These are phyloP conservation scores for Microbotryum violaceum DNA, from an alignment of 1,284 basidiomycete species.

Conservation along the genomic window DNA sequence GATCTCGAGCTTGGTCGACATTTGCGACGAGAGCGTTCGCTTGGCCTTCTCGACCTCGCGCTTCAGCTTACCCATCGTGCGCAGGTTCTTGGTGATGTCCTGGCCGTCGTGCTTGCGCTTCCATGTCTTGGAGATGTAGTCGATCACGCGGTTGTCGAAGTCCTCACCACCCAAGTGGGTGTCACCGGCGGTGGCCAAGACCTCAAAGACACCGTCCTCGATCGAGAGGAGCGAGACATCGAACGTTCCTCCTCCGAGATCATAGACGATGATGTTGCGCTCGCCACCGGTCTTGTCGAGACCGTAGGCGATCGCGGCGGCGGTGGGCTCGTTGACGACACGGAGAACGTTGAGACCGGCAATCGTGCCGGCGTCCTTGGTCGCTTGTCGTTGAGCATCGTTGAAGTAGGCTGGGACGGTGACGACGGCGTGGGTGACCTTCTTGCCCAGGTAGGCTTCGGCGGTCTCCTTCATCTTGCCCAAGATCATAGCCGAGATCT, in stretches of 20 bases:
- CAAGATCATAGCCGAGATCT: slow-evolving; percentile 89
- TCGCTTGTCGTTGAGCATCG: slow-evolving; percentile 97
- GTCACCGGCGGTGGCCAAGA: slow-evolving; percentile 95
- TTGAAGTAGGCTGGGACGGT: slow-evolving; percentile 98
- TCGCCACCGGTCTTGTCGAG: slow-evolving; percentile 87
- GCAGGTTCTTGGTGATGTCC: slow-evolving; percentile 59
- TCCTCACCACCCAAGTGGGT: slow-evolving; percentile 99
- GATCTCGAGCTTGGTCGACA: slow-evolving; percentile 64
- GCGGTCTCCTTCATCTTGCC: slow-evolving; percentile 99
- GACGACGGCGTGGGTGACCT: slow-evolving; percentile 95
- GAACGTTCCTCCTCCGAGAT: slow-evolving; percentile 97
- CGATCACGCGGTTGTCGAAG: slow-evolving; percentile 94
- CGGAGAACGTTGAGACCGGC: slow-evolving; percentile 92
- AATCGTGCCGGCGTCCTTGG: slow-evolving; percentile 96
- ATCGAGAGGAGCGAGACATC: slow-evolving; percentile 97
- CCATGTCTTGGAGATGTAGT: slow-evolving; percentile 85
- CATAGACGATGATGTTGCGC: slow-evolving; percentile 94
- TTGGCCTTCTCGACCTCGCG: slow-evolving; percentile 98
- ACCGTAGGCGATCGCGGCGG: slow-evolving; percentile 91
- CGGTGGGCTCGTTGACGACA: slow-evolving; percentile 98
- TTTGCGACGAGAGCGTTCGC: slow-evolving; percentile 79
- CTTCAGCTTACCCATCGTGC: slow-evolving; percentile 93
- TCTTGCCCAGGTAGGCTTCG: slow-evolving; percentile 92
- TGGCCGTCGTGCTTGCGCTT: slow-evolving; percentile 76
- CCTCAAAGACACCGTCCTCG: slow-evolving; percentile 92